Evolutionary conservation across 345 rosid genomes (phyloP), one percentile per base, ranked within the genome.

Genomic region (Heritiera fomes): DNA sequence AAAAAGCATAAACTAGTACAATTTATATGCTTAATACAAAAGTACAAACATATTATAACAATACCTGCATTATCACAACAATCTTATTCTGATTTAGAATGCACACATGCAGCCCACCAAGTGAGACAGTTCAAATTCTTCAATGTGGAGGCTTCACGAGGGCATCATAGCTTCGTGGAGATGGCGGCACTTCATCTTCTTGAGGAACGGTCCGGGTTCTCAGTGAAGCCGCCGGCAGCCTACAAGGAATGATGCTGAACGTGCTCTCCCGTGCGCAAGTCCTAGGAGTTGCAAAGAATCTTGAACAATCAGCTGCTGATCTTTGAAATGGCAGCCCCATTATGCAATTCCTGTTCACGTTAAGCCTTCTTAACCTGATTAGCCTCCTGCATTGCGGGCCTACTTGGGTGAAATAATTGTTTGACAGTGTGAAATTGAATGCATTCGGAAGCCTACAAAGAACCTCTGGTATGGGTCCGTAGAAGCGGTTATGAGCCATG

Each of bases 231-330:
- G 77, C 68, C 8, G 77, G 77, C 5, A 75, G 68, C 41, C 68
- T 47, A 43, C 77, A 75, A 23, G 68, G 77, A 32, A 75, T 12
- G 56, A 75, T 59, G 32, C 41, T 60, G 56, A 75, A 60, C 43
- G 77, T 58, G 50, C 40, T 53, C 14, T 70, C 77, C 55, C 77
- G 13, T 28, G 77, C 53, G 20, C 68, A 75, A 0, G 6, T 55
- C 34, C 63, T 12, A 5, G 63, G 49, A 6, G 17, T 55, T 40
- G 78, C 17, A 47, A 60, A 75, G 71, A 75, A 75, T 23, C 14
- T 32, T 8, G 60, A 41, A 73, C 82, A 83, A 6, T 76, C 80
- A 12, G 80, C 71, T 3, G 63, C 78, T n/a, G 85, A 58, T 67
- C 85, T 83, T 75, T 79, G 85, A 49, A 43, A 23, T 23, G 28